Evolutionary conservation across 768 basidiomycete genomes (phyloP).

Genomic region (Collybia nuda): DNA sequence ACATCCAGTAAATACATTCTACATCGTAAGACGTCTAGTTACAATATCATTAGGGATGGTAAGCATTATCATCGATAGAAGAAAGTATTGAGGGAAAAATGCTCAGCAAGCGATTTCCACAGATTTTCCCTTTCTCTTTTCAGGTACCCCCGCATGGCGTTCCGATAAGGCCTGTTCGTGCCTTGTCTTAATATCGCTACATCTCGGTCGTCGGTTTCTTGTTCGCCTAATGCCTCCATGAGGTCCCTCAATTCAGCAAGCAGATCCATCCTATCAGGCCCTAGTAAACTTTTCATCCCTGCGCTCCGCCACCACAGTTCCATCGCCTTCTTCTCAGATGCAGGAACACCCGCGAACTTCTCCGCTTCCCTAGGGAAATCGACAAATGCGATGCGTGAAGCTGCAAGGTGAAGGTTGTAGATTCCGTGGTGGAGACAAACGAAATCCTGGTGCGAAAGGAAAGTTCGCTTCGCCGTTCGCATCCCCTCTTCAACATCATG

Average conservation of each 20-base stretch:
- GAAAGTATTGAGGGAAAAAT: neutral
- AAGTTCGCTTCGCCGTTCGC: conserved; percentile 5
- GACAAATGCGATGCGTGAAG: neutral
- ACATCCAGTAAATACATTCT: no score
- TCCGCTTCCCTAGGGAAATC: conserved; percentile 2
- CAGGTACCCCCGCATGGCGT: conserved; percentile 8
- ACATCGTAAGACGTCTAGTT: no score
- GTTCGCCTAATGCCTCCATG: conserved; percentile 2
- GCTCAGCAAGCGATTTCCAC: conserved; percentile 3
- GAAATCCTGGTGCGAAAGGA: conserved; percentile 9
- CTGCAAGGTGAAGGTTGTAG: conserved; percentile 1
- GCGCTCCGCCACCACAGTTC: conserved; percentile 10
- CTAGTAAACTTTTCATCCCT: conserved; percentile 6
- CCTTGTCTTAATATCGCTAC: neutral
- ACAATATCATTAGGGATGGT: no score
- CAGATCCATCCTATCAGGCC: conserved; percentile 5
- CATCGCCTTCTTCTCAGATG: conserved; percentile 5
- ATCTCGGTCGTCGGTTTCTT: neutral
- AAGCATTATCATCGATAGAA: neutral
- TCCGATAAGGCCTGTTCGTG: conserved; percentile 3
- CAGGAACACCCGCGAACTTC: neutral
- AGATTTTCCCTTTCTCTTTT: conserved; percentile 4
- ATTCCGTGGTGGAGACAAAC: conserved; percentile 6
- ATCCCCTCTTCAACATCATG: conserved; percentile 2
- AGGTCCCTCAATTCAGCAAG: conserved; percentile 5